Base-by-base conservation (phyloP, 768 basidiomycete species). In the Leccinellum albellum region DNA sequence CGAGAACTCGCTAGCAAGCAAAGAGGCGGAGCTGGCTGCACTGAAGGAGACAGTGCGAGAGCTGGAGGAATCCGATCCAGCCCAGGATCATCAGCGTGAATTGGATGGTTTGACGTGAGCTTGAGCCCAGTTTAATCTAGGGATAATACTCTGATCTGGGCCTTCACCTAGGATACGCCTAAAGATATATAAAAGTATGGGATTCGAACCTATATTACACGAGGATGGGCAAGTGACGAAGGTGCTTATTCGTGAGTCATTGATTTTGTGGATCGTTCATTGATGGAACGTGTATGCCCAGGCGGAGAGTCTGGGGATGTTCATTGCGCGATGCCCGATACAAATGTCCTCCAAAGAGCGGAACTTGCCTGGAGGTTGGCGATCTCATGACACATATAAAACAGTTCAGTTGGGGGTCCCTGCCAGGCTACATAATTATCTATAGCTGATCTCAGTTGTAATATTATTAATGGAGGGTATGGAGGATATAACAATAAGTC, bases 11-110 rank as follows among this genome's bases (percentile, higher is more conserved):
- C 69, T 88, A 6, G 83, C 83, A 6, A 82, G 80, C 63, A 85
- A 83, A 63, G 88, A 91, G 63, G 85, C 82, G 2, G 88, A 89
- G 65, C 79, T 90, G 0, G 77, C 87, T 7, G 75, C 77, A 5
- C 74, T 92, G 57, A 88, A 87, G 62, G 87, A 87, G 53, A 83
- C 85, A 59, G 79, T 80, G 0, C 77, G 79, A 31, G 71, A 68
- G 42, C 68, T 89, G 58, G 89, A 91, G 66, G 78, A 78, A 42
- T 84, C 81, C 51, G 89, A 92, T 69, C 86, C 88, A 21, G 86
- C 88, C 7, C 70, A 78, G 20, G 88, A 90, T 58, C 89, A 90
- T 60, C 83, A 82, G 57, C 80, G 76, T 48, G 84, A 89, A 51
- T 71, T 91, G 35, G 86, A 88, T 64, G 83, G 86, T 20, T 82